Evolutionary conservation across 1,139 yeast species (phyloP).

Genomic region (Hanseniaspora uvarum): DNA sequence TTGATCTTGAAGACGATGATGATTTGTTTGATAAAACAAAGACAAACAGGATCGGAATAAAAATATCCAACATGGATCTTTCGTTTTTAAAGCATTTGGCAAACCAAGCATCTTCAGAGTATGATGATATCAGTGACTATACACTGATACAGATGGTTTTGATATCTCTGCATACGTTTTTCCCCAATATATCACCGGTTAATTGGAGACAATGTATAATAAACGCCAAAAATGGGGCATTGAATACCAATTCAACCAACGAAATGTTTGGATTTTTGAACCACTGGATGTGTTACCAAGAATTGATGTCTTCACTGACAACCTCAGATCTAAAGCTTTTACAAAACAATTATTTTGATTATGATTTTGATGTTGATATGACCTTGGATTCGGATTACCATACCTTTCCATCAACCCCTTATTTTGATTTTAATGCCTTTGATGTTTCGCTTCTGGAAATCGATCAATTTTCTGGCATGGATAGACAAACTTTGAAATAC

Average conservation of each 20-base stretch:
- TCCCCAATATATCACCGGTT: constrained; percentile 4
- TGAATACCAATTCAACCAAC: neutral
- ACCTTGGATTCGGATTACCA: constrained; percentile 8
- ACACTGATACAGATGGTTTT: constrained; percentile 15
- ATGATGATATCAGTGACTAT: constrained; percentile 1
- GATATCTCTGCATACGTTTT: constrained; percentile 12
- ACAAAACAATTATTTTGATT: constrained; percentile 19
- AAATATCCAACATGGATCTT: neutral
- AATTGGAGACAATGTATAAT: constrained; percentile 15
- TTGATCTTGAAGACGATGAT: neutral
- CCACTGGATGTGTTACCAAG: constrained; percentile 15
- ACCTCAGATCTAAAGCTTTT: constrained; percentile 21
- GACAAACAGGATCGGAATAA: neutral
- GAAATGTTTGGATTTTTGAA: constrained; percentile 12
- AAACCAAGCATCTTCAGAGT: neutral
- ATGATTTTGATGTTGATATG: constrained; percentile 15
- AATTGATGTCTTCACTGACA: constrained; percentile 13
- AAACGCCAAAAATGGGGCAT: constrained; percentile 8
- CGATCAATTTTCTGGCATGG: constrained; percentile 53
- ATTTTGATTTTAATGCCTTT: neutral
- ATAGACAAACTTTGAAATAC: constrained; percentile 42
- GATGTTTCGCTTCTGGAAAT: constrained; percentile 33
- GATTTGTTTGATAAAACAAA: neutral
- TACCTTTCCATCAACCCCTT: neutral
- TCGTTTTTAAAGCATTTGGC: constrained; percentile 1